These are phyloP conservation scores for Protomyces gravidus DNA, from an alignment of 1,139 yeast genomes.

Conservation along the genomic window DNA sequence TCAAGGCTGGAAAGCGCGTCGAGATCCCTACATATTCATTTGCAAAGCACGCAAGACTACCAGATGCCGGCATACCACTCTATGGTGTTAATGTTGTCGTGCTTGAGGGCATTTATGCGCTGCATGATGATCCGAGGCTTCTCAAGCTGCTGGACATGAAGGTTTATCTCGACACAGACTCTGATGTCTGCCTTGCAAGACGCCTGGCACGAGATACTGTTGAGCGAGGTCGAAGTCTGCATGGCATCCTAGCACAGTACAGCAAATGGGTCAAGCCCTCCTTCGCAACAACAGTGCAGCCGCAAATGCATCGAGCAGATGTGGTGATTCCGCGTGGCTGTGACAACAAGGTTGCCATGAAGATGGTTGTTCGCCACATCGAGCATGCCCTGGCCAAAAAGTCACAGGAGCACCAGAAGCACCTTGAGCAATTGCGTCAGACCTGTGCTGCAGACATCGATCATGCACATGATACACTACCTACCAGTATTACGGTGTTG, in stretches of 20 bases:
- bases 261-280: slow-evolving; percentile 86
- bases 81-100: slow-evolving; percentile 94
- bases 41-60: slow-evolving; percentile 55
- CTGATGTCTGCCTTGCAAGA: slow-evolving; percentile 86
- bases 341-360: slow-evolving; percentile 65
- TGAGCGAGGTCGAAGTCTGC: slow-evolving; percentile 63
- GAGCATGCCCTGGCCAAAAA: slow-evolving; percentile 64
- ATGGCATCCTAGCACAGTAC: slow-evolving; percentile 86
- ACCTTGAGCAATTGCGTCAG: slow-evolving; percentile 50
- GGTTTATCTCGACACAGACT: slow-evolving; percentile 80
- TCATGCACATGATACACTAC: not conserved
- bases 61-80: slow-evolving; percentile 58
- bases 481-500: slow-evolving; percentile 41
- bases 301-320: slow-evolving; percentile 78
- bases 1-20: slow-evolving; percentile 57
- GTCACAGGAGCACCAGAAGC: slow-evolving; percentile 60
- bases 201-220: slow-evolving; percentile 80
- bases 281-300: slow-evolving; percentile 68
- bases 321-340: slow-evolving; percentile 83
- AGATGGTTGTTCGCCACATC: slow-evolving; percentile 63
- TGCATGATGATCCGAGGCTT: slow-evolving; percentile 60
- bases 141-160: slow-evolving; percentile 76
- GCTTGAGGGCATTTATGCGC: slow-evolving; percentile 84
- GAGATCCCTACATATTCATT: slow-evolving; percentile 86
- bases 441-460: not conserved